phyloP scores from a whole-genome alignment of 179 eudicot species.

The Spinacia oleracea region DNA sequence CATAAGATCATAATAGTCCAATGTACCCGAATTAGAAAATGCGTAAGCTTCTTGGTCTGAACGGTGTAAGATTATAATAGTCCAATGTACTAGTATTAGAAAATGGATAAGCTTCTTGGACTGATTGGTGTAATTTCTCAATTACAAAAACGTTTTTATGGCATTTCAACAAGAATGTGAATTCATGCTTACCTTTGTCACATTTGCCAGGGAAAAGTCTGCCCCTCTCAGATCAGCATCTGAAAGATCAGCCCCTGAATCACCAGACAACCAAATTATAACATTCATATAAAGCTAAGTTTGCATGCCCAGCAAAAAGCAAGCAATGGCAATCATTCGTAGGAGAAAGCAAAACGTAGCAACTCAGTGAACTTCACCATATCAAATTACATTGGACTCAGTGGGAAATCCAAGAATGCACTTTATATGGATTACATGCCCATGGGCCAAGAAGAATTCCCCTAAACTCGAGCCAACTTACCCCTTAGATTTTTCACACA shows the following conservation, averaged over 20 bases:
- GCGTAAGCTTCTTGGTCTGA: not conserved
- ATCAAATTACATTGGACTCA: not conserved
- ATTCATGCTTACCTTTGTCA: slow-evolving; percentile 54
- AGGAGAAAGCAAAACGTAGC: not conserved
- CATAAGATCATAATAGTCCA: not conserved
- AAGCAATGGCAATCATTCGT: not conserved
- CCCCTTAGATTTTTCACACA: not conserved
- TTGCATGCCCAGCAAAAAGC: not conserved
- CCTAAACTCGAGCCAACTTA: not conserved
- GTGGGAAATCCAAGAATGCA: not conserved
- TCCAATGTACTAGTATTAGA: not conserved
- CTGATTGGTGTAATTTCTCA: not conserved
- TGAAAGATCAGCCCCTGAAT: slow-evolving; percentile 92
- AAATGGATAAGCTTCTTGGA: not conserved
- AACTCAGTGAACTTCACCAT: not conserved
- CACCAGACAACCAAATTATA: not conserved
- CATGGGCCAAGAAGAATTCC: not conserved
- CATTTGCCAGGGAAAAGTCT: slow-evolving; percentile 87
- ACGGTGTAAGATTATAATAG: not conserved
- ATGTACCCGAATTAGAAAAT: not conserved
- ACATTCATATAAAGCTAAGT: not conserved
- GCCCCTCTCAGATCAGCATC: slow-evolving; percentile 92
- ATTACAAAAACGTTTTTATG: not conserved
- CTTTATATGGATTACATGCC: not conserved
- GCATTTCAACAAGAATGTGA: not conserved